phyloP scores from a whole-genome alignment of 179 eudicot genomes.

The Carnegiea gigantea region DNA sequence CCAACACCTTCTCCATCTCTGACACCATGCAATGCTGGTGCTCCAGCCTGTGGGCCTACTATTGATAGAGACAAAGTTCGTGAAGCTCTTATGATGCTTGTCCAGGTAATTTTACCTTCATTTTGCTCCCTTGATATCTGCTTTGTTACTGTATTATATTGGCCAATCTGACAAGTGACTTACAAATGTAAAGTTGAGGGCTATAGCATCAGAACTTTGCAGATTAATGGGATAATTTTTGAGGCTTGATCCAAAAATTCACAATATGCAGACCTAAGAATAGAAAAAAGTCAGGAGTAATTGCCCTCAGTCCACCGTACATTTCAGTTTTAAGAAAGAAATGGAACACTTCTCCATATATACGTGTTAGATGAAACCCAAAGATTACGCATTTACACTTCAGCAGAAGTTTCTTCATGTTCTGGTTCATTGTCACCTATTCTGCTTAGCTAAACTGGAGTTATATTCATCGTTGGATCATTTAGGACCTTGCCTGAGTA shows the following conservation, averaged over 20 bases:
- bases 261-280: not conserved
- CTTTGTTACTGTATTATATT: not conserved
- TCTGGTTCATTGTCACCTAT: not conserved
- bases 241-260: not conserved
- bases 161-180: not conserved
- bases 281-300: not conserved
- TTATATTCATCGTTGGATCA: not conserved
- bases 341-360: not conserved
- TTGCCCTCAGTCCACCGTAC: not conserved
- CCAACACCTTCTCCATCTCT: constrained; percentile 85
- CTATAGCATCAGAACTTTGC: too few species aligned
- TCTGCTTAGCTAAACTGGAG: not conserved
- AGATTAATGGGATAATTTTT: not conserved
- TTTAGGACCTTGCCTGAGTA: not conserved
- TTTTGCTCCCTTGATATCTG: not conserved
- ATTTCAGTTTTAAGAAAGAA: not conserved
- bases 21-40: constrained; percentile 43
- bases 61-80: constrained; percentile 73
- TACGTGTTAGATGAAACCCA: not conserved
- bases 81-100: constrained; percentile 73
- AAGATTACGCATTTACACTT: not conserved
- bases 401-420: not conserved
- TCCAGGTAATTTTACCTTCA: constrained; percentile 51
- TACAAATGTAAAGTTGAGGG: too few species aligned
- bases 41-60: constrained; percentile 46